Conservation (phyloP, 345 rosid species). For the Hibiscus trionum region DNA sequence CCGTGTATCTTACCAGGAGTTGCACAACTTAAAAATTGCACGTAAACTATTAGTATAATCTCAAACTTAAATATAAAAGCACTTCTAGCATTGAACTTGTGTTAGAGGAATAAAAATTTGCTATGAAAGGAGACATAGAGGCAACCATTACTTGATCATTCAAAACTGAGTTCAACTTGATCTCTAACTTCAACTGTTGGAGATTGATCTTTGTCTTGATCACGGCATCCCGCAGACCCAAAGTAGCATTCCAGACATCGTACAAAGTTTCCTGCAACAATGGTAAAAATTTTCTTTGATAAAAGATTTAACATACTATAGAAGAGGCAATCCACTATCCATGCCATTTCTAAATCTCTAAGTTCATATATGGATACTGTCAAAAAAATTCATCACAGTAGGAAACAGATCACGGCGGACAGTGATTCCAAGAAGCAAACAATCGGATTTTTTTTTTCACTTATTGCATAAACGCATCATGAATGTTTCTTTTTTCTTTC, state of each 20-base stretch:
- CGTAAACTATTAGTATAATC: background rate
- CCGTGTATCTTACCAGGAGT: background rate
- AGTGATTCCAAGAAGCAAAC: background rate
- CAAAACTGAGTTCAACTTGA: slow-evolving; percentile 63
- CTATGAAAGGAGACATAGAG: slow-evolving; percentile 1
- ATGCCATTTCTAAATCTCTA: background rate
- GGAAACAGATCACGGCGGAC: background rate
- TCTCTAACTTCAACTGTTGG: slow-evolving; percentile 63
- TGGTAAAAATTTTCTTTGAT: slow-evolving; percentile 13
- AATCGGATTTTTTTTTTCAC: background rate
- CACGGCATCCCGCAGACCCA: slow-evolving; percentile 62
- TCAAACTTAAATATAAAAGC: slow-evolving; percentile 4
- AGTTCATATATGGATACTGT: background rate
- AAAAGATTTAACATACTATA: slow-evolving; percentile 1
- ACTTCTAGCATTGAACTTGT: background rate
- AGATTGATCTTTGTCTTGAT: slow-evolving; percentile 56
- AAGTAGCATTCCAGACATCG: slow-evolving; percentile 61
- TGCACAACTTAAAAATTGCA: background rate
- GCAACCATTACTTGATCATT: slow-evolving; percentile 54
- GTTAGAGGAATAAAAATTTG: background rate
- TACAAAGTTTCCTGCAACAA: slow-evolving; percentile 60
- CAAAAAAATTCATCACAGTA: background rate
- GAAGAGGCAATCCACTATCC: background rate
- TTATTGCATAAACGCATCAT: background rate
- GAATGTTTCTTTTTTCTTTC: background rate